Evolutionary conservation across 169 alveolate species (phyloP).

Genomic region (Theileria equi): DNA sequence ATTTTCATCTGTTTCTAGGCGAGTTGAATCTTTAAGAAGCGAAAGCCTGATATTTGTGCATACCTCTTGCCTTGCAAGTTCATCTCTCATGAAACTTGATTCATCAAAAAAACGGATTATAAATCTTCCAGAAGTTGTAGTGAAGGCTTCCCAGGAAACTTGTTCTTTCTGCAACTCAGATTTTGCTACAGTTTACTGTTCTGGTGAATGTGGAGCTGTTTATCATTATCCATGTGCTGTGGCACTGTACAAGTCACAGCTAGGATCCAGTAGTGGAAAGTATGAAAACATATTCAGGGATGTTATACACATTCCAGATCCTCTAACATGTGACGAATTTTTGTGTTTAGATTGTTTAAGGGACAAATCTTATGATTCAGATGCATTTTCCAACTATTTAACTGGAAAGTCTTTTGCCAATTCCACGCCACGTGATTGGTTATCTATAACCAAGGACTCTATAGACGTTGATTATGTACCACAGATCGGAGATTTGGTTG

Average conservation of each 20-base stretch:
- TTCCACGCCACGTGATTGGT: slow-evolving; percentile 25
- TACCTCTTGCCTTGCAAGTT: slow-evolving; percentile 19
- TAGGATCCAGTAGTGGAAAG: neutral
- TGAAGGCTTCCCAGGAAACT: slow-evolving; percentile 9
- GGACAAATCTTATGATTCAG: neutral
- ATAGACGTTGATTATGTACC: neutral
- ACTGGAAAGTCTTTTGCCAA: slow-evolving; percentile 25
- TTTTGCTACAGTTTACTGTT: slow-evolving; percentile 45
- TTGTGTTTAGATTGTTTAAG: slow-evolving; percentile 41
- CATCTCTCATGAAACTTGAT: slow-evolving; percentile 15
- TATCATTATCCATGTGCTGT: slow-evolving; percentile 52
- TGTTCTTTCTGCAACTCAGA: slow-evolving; percentile 34
- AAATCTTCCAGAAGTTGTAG: slow-evolving; percentile 9
- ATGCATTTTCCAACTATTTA: neutral
- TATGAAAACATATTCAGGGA: neutral
- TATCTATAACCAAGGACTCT: neutral
- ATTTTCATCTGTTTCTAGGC: slow-evolving; percentile 7
- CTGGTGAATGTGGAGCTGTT: slow-evolving; percentile 1
- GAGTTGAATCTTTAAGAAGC: slow-evolving; percentile 10
- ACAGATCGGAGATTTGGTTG: slow-evolving; percentile 47
- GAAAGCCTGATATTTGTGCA: slow-evolving; percentile 18
- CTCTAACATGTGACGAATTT: slow-evolving; percentile 18
- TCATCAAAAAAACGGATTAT: neutral
- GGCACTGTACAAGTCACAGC: slow-evolving; percentile 29
- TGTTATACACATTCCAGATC: slow-evolving; percentile 21